A percentile compares a stretch with the other conserved stretches of the same genome.
These are phyloP conservation scores for Scutellaria baicalensis DNA, from an alignment of 257 asterid species.

Conservation along the genomic window DNA sequence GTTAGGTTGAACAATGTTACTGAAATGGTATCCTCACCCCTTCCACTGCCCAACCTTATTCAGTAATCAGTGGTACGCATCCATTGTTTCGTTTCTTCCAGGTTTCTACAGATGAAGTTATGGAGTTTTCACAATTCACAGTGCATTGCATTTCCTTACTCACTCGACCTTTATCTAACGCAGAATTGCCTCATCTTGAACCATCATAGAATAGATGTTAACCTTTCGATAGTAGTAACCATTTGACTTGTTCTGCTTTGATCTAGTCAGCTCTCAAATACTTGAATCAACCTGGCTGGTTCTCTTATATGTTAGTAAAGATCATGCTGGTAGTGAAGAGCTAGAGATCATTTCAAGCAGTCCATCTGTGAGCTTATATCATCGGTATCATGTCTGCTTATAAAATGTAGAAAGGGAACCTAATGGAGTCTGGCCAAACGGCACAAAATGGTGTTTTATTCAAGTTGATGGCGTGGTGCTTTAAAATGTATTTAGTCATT, in stretches of 20 bases:
- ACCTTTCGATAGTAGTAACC: neutral
- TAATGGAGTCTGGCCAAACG: neutral
- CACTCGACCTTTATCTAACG: neutral
- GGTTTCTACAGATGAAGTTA: neutral
- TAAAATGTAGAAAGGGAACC: neutral
- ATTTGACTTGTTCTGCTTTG: neutral
- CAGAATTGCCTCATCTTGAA: neutral
- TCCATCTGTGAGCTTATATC: too few relatives aligned
- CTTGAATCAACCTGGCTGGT: neutral
- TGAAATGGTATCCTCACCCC: neutral
- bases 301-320: neutral
- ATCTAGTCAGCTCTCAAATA: neutral
- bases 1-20: neutral
- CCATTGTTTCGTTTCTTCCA: neutral
- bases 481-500: neutral
- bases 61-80: neutral
- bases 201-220: neutral
- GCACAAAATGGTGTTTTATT: neutral
- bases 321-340: neutral
- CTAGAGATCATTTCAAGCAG: too few relatives aligned
- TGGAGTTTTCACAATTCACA: neutral
- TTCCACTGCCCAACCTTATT: neutral
- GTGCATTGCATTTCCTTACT: neutral
- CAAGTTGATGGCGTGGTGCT: neutral
- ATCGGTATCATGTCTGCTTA: neutral